Evolutionary conservation across 208 protist genomes (phyloP).

Genomic region (Trypanosoma cruzi): DNA sequence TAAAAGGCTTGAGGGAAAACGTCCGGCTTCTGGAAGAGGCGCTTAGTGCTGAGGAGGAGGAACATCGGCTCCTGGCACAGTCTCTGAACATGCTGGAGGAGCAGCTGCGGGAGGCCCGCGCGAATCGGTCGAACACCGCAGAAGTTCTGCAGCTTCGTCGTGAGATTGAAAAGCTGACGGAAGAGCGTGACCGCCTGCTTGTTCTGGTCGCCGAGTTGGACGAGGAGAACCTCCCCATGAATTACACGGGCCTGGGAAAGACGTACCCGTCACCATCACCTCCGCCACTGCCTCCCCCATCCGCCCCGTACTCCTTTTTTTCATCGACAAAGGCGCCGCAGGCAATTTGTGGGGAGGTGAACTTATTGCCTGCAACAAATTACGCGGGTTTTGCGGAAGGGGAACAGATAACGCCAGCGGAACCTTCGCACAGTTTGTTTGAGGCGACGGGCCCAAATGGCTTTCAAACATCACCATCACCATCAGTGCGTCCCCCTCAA

Average conservation of each 20-base stretch:
- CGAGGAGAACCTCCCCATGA: constrained; percentile 29
- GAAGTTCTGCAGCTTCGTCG: constrained; percentile 6
- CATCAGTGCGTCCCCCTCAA: background rate
- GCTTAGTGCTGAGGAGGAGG: constrained; percentile 62
- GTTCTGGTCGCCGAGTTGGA: constrained; percentile 61
- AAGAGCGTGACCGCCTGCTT: constrained; percentile 57
- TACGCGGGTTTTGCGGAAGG: too few species aligned
- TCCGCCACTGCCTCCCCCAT: background rate
- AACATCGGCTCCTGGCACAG: constrained; percentile 57
- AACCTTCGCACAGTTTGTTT: background rate
- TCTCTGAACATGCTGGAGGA: constrained; percentile 72
- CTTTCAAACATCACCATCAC: background rate
- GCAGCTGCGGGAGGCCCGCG: constrained; percentile 37
- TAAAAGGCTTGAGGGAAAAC: constrained; percentile 42
- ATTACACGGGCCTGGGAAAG: constrained; percentile 1
- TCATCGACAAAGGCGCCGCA: too few species aligned
- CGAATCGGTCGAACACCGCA: constrained; percentile 6
- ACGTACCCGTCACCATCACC: background rate
- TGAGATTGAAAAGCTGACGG: constrained; percentile 26
- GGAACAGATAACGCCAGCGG: background rate
- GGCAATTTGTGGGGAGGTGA: too few species aligned
- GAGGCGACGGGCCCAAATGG: background rate
- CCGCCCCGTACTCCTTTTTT: background rate
- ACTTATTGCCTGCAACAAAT: too few species aligned
- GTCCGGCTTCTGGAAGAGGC: constrained; percentile 65